Evolutionary conservation across 768 basidiomycete species (phyloP).

Genomic region (Calocera cornea): DNA sequence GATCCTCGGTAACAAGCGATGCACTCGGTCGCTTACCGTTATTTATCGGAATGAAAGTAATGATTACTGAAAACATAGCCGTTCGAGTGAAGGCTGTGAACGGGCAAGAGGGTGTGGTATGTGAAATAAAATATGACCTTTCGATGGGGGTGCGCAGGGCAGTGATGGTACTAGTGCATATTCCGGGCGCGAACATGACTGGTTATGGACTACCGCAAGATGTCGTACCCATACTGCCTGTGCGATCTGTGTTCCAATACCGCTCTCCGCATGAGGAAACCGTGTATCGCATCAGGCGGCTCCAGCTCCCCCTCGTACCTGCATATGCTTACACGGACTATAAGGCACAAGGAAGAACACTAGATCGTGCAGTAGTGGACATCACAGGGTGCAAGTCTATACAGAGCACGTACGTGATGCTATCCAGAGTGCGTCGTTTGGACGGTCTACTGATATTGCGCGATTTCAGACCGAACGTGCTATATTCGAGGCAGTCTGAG

Average conservation of each 20-base stretch:
- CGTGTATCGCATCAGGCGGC: slow-evolving; percentile 11
- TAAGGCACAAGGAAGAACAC: slow-evolving; percentile 30
- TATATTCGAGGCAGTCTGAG: no score
- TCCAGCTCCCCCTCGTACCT: slow-evolving; percentile 28
- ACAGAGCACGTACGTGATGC: slow-evolving; percentile 32
- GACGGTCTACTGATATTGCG: slow-evolving; percentile 21
- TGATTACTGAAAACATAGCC: slow-evolving; percentile 6
- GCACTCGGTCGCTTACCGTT: background rate
- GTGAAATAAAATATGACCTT: slow-evolving; percentile 7
- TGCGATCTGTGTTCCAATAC: background rate
- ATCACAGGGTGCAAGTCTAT: slow-evolving; percentile 21
- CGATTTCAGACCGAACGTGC: background rate
- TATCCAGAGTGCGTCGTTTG: slow-evolving; percentile 24
- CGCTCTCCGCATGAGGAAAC: background rate
- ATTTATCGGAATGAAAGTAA: background rate
- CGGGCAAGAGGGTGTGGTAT: background rate
- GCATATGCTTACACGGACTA: slow-evolving; percentile 32
- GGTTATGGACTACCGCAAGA: background rate
- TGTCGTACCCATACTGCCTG: slow-evolving; percentile 14
- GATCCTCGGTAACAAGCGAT: background rate
- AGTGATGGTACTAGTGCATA: slow-evolving; percentile 21
- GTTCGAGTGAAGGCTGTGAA: background rate
- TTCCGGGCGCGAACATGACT: slow-evolving; percentile 16
- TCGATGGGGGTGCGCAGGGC: slow-evolving; percentile 13
- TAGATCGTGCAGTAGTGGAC: slow-evolving; percentile 25